Percentiles rank a stretch among this genome's conserved stretches.
phyloP scores from a whole-genome alignment of 345 rosid species.

The Angophora floribunda region DNA sequence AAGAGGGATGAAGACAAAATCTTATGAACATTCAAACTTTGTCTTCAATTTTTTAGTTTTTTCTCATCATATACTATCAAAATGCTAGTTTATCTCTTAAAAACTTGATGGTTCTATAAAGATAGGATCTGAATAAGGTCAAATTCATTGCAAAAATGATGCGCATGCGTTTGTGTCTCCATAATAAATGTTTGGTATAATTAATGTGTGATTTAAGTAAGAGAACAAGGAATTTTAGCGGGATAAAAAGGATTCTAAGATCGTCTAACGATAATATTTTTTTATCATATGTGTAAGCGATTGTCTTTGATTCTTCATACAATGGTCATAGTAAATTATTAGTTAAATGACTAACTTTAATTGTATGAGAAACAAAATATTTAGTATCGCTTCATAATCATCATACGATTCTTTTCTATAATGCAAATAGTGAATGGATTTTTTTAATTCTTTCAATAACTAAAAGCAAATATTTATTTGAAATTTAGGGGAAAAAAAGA shows the following conservation, averaged over 20 bases:
- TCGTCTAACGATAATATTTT: neutral
- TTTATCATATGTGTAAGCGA: neutral
- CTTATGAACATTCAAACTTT: neutral
- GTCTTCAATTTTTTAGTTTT: too few relatives aligned
- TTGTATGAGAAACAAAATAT: too few relatives aligned
- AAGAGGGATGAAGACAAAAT: neutral
- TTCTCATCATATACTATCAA: too few relatives aligned
- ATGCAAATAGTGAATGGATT: too few relatives aligned
- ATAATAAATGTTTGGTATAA: neutral
- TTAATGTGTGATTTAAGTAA: neutral
- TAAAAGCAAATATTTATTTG: too few relatives aligned
- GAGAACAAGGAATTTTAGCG: neutral
- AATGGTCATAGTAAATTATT: too few relatives aligned
- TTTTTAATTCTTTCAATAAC: too few relatives aligned
- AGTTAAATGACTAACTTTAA: too few relatives aligned
- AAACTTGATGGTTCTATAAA: neutral
- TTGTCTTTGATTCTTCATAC: neutral
- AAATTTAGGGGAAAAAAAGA: too few relatives aligned
- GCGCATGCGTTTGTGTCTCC: neutral
- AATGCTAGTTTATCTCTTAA: neutral
- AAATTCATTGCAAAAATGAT: neutral
- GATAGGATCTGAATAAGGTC: neutral
- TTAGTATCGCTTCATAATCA: too few relatives aligned
- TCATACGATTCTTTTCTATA: too few relatives aligned
- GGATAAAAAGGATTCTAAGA: neutral